Percentiles rank a stretch among this genome's conserved stretches.
phyloP scores from a whole-genome alignment of 2,329 filamentous ascomycete species.

The Claviceps sp. region DNA sequence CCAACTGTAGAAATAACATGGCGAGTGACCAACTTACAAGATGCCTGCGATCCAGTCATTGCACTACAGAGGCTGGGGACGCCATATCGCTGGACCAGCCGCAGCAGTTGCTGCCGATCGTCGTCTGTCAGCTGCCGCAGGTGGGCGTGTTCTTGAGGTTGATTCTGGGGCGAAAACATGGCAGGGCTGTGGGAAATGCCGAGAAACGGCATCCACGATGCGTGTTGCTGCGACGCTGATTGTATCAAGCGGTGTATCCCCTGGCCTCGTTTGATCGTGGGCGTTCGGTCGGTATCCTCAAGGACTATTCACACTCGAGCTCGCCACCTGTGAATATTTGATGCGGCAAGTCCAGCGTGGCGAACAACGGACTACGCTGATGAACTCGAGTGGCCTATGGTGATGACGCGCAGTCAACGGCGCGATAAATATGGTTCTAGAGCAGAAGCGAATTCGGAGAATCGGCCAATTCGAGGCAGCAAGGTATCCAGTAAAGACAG shows the following conservation, averaged over 20 bases:
- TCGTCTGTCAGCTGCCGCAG: conserved; percentile 24
- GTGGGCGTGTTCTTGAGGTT: conserved; percentile 19
- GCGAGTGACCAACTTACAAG: conserved; percentile 18
- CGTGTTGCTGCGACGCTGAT: not conserved
- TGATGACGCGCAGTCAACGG: not conserved
- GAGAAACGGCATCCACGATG: not conserved
- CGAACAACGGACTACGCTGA: not conserved
- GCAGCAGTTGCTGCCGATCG: conserved; percentile 23
- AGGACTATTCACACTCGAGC: not conserved
- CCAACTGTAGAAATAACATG: not conserved
- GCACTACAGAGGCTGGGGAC: conserved; percentile 24
- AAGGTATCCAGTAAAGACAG: not conserved
- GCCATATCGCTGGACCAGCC: conserved; percentile 25
- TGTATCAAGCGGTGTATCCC: not conserved
- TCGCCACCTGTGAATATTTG: not conserved
- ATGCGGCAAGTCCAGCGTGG: not conserved
- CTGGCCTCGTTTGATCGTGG: not conserved
- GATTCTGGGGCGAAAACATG: conserved; percentile 21
- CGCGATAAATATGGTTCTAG: not conserved
- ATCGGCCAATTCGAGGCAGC: not conserved
- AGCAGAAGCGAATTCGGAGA: too few species aligned
- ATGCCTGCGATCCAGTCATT: conserved; percentile 21
- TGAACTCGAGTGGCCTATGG: not conserved
- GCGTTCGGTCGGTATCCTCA: not conserved
- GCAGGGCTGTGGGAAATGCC: not conserved